Base-by-base conservation (phyloP, 1,284 basidiomycete genomes). In the Anthracocystis panici-leucophaei region DNA sequence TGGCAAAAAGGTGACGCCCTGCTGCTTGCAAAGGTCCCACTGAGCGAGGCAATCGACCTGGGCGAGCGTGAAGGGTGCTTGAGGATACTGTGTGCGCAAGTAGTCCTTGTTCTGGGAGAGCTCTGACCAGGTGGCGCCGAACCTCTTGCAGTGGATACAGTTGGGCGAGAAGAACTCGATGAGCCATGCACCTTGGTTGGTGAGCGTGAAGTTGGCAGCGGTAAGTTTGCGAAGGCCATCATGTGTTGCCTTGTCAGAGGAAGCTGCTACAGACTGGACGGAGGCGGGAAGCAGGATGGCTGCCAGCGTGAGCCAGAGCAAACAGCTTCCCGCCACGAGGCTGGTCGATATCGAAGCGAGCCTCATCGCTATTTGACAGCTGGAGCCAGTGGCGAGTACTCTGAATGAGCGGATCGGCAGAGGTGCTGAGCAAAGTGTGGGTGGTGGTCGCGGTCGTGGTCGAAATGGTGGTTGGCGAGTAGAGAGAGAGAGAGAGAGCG, bases 91-190 rank as follows among this genome's bases (percentile, higher is more conserved):
- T 10, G 91, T 88, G 78, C 89, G 85, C 42, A 88, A 87, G 46
- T 86, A 84, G 65, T 89, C 88, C 61, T 90, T 90, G 40, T 91
- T 89, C 49, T 86, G 82, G 1, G 86, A 87, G 4, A 97, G 87
- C 53, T 91, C 86, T 40, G 89, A 88, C 94, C 95, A 99, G 35
- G 91, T 94, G 0, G 95, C 93, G 10, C 90, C 89, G 76, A 95
- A 94, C 0, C 86, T 78, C 44, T 88, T 88, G 85, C 93, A 95
- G 82, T 94, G 93, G n/a, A 84, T 82, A 82, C 93, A 95, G 75
- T 90, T 92, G 0, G 93, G 93, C 89, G 73, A 74, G 64, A 70
- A 83, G 65, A 81, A 84, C 68, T 84, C 82, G 56, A 84, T 76
- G 29, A 84, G 65, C 82, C 82, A 84, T 6, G 81, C 73, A 21